Evolutionary conservation across 2,329 filamentous ascomycete species (phyloP), one percentile per base, ranked within the genome.

Genomic region (Alternaria dauci): DNA sequence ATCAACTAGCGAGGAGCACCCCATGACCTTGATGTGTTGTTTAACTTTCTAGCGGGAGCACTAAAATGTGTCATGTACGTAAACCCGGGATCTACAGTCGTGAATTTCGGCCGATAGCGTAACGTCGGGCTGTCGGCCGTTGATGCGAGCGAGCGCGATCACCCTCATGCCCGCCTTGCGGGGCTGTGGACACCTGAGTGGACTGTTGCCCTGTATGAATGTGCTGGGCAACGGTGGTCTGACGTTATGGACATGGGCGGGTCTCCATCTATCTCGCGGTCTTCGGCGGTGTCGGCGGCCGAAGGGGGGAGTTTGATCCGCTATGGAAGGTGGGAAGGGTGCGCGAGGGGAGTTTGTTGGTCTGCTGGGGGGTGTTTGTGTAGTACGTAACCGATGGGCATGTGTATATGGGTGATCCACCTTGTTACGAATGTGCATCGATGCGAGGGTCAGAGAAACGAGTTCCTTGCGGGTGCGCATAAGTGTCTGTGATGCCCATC

Each of bases 51-150:
- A 43, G 36, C 16, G n/a, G 28, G 23, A 26, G 30, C 41, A 54
- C 20, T 34, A 2, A 36, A 34, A n/a, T 20, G 16, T 18, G 9
- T 23, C 20, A 23, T 23, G 20, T 23, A 23, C 20, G 20, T 23
- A 23, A 23, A 23, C 20, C 20, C 41, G 38, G 9, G 52, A 36
- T n/a, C 42, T 30, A 36, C 36, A 32, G 7, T 30, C n/a, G 4
- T 9, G 2, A 18, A 7, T 25, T 25, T 55, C 43, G 38, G 38
- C 20, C 28, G 46, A 41, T 43, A 34, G 54, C 20, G 46, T 32
- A 23, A n/a, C 28, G 9, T 57, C 46, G 54, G 54, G 12, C 46
- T 52, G 30, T 57, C 54, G 54, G 54, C 54, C 38, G 46, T 20
- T 44, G 38, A 9, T 7, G 44, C 54, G 44, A 50, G 41, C 30